Base-by-base conservation (phyloP, 495 filamentous ascomycete genomes). In the Hyaloscypha finlandica region DNA sequence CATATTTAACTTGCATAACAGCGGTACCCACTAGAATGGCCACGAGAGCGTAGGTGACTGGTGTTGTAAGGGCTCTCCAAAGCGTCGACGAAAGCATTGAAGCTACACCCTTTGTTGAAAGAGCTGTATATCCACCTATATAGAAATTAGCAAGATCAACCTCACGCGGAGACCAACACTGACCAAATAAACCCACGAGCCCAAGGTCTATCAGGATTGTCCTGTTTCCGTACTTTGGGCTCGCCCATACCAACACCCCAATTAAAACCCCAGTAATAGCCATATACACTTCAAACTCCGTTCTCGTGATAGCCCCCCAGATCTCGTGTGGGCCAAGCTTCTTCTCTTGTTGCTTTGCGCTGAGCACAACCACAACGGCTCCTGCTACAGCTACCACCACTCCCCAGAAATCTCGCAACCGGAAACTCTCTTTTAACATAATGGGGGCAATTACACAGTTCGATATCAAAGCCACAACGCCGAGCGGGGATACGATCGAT, bases 391-490 rank as follows among this genome's bases (percentile, higher is more conserved):
- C 88, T 63, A 97, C 81, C 32, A 96, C 70, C 3, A 99, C 94
- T 33, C 95, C 95, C 80, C 92, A 88, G 33, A 92, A 86, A 76
- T 99, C 95, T n/a, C 91, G 89, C 65, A 78, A 80, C 30, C 95
- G 89, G 70, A 98, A 96, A 55, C 81, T 79, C 76, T 99, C 95
- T 70, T 96, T 94, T 68, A 99, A 86, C 79, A 99, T 83, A 71
- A 93, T 86, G 32, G 95, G 95, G 8, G 95, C 95, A 76, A 99
- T 96, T 57, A 98, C 84, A 74, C 95, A 98, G 76, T 99, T 99
- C 56, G 93, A 96, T 30, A 99, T 88, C 65, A 99, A 79, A 3
- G 95, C 95, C 0, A 98, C 95, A 25, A 99, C 95, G 11, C 95
- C 95, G 16, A 99, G 81, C 1, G 95, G 95, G 19, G 92, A 95